Evolutionary conservation across 495 filamentous ascomycete species (phyloP).

Genomic region (Haplographium delicatum): DNA sequence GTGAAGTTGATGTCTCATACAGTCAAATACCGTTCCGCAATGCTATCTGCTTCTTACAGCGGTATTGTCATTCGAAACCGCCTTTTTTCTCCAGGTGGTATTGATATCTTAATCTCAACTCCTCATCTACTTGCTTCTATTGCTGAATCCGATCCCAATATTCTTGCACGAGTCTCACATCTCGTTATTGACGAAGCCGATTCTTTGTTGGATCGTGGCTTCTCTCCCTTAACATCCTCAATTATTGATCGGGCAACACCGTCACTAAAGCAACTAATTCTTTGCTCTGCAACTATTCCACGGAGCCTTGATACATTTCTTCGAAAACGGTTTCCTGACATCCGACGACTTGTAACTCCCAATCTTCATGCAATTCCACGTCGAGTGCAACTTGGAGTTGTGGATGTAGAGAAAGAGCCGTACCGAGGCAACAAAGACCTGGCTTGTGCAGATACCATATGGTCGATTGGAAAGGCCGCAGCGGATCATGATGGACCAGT

Average conservation of each 20-base stretch:
- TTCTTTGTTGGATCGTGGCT: conserved; percentile 88
- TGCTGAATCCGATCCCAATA: conserved; percentile 77
- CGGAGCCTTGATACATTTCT: conserved; percentile 78
- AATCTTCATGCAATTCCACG: conserved; percentile 94
- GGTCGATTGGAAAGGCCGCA: conserved; percentile 80
- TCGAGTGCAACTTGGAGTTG: conserved; percentile 86
- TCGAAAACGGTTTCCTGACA: conserved; percentile 72
- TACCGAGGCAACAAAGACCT: conserved; percentile 87
- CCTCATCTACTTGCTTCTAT: conserved; percentile 85
- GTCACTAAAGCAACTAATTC: conserved; percentile 79
- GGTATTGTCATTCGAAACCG: conserved; percentile 78
- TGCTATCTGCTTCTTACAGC: conserved; percentile 70
- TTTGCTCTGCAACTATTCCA: conserved; percentile 96
- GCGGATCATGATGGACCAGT: conserved; percentile 43
- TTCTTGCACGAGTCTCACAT: conserved; percentile 81
- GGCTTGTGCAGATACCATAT: conserved; percentile 91
- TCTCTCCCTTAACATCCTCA: conserved; percentile 71
- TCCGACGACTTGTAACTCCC: conserved; percentile 81
- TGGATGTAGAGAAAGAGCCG: conserved; percentile 83
- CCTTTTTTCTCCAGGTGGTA: conserved; percentile 72
- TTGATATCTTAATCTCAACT: conserved; percentile 83
- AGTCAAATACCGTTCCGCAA: conserved; percentile 73
- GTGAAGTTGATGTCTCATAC: conserved; percentile 77
- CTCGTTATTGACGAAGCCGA: conserved; percentile 93
- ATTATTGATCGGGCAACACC: conserved; percentile 73